A percentile compares a stretch with the other conserved stretches of the same genome.
These are phyloP conservation scores for Yamadazyma diddensiae DNA, from an alignment of 1,139 yeast species.

Conservation along the genomic window DNA sequence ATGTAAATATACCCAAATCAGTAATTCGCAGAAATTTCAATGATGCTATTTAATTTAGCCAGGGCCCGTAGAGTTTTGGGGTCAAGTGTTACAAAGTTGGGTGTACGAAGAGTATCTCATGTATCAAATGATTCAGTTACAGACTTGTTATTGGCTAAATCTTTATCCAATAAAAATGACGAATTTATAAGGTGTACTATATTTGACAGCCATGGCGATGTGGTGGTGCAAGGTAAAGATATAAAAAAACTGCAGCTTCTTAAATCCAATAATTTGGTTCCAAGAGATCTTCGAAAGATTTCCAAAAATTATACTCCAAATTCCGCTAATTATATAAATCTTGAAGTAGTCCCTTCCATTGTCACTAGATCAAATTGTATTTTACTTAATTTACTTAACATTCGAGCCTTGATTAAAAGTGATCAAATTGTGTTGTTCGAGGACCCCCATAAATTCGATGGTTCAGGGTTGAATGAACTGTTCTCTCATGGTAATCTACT, in stretches of 20 bases:
- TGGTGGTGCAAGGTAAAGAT: constrained; percentile 40
- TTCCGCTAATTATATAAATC: constrained; percentile 20
- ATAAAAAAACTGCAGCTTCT: constrained; percentile 35
- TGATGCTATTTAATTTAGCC: no score
- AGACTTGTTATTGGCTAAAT: constrained; percentile 23
- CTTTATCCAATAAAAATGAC: constrained; percentile 22
- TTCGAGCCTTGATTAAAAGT: constrained; percentile 40
- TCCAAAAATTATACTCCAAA: constrained; percentile 21
- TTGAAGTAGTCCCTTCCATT: constrained; percentile 44
- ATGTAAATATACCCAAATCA: background rate
- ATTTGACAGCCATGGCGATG: constrained; percentile 34
- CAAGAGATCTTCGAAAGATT: constrained; percentile 43
- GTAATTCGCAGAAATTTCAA: no score
- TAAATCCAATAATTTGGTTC: constrained; percentile 32
- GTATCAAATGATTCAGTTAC: constrained; percentile 14
- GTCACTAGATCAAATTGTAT: constrained; percentile 36
- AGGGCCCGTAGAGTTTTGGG: no score
- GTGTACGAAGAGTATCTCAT: no score
- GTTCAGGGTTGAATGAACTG: constrained; percentile 31
- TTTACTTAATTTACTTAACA: constrained; percentile 38
- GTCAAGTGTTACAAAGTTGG: no score
- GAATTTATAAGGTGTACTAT: constrained; percentile 59
- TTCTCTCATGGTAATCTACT: constrained; percentile 36
- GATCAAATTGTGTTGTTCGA: constrained; percentile 43
- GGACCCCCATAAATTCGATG: constrained; percentile 16